Percentiles rank a stretch among this genome's conserved stretches.
These are phyloP conservation scores for Spergularia bocconei DNA, from an alignment of 148 eudicot genomes.

Conservation along the genomic window DNA sequence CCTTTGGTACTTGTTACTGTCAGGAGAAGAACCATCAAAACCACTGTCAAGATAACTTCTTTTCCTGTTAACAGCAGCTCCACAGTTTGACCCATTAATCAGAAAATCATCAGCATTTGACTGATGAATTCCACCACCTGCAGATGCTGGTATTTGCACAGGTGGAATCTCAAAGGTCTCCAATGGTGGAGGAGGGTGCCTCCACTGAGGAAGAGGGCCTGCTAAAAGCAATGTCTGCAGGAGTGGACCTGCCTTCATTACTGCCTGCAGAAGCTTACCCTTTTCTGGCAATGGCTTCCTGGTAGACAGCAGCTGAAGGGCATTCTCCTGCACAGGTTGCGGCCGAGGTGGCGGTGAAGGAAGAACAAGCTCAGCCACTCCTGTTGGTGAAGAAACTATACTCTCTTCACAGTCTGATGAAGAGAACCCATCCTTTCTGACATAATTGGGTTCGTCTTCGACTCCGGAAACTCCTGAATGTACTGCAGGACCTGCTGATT, in stretches of 20 bases:
- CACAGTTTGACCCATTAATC: conserved; percentile 5
- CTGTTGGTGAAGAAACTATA: conserved; percentile 23
- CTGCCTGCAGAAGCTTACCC: conserved; percentile 73
- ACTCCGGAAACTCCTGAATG: conserved; percentile 20
- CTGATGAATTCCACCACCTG: not conserved
- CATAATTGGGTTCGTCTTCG: conserved; percentile 11
- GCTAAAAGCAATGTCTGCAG: conserved; percentile 77
- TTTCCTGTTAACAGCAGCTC: conserved; percentile 22
- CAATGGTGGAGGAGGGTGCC: conserved; percentile 76
- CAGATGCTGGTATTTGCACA: conserved; percentile 28
- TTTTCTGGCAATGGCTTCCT: conserved; percentile 62
- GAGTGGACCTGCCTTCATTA: conserved; percentile 84
- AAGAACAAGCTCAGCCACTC: no score
- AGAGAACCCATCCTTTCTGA: conserved; percentile 12
- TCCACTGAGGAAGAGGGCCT: conserved; percentile 87
- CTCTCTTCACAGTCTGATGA: conserved; percentile 31
- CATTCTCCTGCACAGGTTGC: conserved; percentile 12
- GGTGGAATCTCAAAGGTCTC: conserved; percentile 72
- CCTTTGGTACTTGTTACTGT: conserved; percentile 28
- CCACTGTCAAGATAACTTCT: conserved; percentile 12
- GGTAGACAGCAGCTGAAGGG: conserved; percentile 20
- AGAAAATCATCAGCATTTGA: not conserved
- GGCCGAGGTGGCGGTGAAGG: not conserved
- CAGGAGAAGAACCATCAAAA: conserved; percentile 13
- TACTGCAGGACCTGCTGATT: not conserved